Evolutionary conservation across 805 yeast species (phyloP).

Genomic region (Clavispora santaluciae): DNA sequence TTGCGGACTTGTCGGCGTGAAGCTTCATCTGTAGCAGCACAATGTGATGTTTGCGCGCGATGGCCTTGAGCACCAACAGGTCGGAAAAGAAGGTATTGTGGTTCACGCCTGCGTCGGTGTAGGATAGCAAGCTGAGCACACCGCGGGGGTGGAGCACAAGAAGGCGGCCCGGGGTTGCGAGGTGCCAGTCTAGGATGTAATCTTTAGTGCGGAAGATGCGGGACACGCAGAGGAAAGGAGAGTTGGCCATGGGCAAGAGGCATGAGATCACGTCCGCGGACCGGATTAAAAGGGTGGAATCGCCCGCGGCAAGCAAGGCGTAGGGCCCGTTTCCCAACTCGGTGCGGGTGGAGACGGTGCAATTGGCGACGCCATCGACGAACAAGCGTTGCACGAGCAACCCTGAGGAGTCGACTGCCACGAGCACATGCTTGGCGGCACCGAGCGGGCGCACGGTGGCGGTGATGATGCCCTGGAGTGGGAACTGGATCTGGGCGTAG

Average conservation of each 20-base stretch:
- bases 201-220: not conserved
- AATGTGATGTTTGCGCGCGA: not conserved
- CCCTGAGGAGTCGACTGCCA: not conserved
- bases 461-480: not conserved
- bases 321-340: not conserved
- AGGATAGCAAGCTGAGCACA: not conserved
- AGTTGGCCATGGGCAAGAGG: not conserved
- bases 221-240: not conserved
- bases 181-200: not conserved
- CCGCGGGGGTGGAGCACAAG: not conserved
- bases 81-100: not conserved
- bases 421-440: not conserved
- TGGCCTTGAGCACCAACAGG: not conserved
- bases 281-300: not conserved
- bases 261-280: not conserved
- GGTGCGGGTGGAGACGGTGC: not conserved
- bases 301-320: not conserved
- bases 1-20: not conserved
- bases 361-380: not conserved
- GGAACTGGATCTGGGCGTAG: not conserved
- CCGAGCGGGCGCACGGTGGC: not conserved
- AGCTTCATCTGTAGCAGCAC: not conserved
- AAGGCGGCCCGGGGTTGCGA: not conserved
- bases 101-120: not conserved
- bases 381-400: not conserved